Evolutionary conservation across 768 basidiomycete genomes (phyloP).

Genomic region (Leucosporidium creatinivorum): DNA sequence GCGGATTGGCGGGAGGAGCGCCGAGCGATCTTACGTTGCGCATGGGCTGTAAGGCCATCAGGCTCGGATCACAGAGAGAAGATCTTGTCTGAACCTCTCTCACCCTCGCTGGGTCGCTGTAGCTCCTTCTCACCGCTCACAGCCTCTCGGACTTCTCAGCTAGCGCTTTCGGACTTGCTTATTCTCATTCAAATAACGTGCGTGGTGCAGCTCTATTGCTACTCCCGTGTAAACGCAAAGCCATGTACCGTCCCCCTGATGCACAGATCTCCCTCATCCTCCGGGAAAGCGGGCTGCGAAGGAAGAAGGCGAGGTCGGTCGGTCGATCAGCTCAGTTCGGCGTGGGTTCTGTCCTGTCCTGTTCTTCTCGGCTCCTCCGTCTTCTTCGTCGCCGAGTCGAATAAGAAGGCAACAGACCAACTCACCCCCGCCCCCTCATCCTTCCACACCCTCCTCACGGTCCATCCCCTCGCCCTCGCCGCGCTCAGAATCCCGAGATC

Average conservation of each 20-base stretch:
- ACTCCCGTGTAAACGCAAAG: conserved; percentile 23
- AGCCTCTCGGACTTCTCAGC: neutral
- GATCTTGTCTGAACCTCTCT: neutral
- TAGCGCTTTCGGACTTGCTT: neutral
- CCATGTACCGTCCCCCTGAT: conserved; percentile 37
- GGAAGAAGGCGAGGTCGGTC: too few relatives aligned
- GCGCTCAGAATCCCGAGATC: conserved; percentile 19
- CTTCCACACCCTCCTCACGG: conserved; percentile 28
- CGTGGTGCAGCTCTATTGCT: neutral
- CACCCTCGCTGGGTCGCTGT: neutral
- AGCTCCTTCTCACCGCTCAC: neutral
- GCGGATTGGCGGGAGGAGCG: neutral
- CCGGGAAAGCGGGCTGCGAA: conserved; percentile 37
- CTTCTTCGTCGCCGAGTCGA: too few relatives aligned
- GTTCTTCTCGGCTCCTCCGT: too few relatives aligned
- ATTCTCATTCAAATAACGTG: too few relatives aligned
- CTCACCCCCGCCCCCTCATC: conserved; percentile 35
- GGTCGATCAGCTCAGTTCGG: too few relatives aligned
- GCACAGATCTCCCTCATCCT: conserved; percentile 33
- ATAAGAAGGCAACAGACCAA: too few relatives aligned
- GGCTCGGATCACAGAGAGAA: neutral
- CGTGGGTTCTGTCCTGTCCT: too few relatives aligned
- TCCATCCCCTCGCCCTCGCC: conserved; percentile 32
- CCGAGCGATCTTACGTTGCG: neutral
- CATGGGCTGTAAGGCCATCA: neutral